Conservation (phyloP, 2,329 filamentous ascomycete species). For the Madurella fahalii region DNA sequence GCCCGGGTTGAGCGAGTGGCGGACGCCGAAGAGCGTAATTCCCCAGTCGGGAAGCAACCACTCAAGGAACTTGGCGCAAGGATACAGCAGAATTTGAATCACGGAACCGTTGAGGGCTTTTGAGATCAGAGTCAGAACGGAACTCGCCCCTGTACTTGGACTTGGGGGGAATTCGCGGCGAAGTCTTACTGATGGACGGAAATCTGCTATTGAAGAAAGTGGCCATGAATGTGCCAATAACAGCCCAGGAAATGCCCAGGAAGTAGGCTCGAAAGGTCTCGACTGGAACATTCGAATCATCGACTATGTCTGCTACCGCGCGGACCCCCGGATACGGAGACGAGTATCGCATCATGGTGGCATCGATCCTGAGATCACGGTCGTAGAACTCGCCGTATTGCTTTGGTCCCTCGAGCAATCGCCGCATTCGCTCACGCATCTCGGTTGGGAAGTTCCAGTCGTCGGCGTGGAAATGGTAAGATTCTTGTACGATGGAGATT, state of each 20-base stretch:
- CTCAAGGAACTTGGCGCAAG: constrained; percentile 43
- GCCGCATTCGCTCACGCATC: constrained; percentile 40
- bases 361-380: constrained; percentile 39
- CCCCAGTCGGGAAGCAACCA: constrained; percentile 43
- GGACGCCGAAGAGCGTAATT: constrained; percentile 38
- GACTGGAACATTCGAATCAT: constrained; percentile 34
- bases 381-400: constrained; percentile 39
- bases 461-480: constrained; percentile 37
- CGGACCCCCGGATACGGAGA: constrained; percentile 42
- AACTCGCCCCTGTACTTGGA: not conserved
- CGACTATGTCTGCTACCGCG: constrained; percentile 36
- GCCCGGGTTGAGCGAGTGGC: constrained; percentile 39
- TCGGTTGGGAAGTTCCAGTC: constrained; percentile 44
- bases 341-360: constrained; percentile 38
- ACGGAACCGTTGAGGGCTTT: constrained; percentile 33
- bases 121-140: not conserved
- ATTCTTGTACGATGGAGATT: constrained; percentile 36
- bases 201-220: constrained; percentile 41
- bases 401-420: constrained; percentile 37
- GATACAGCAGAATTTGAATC: constrained; percentile 45
- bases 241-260: constrained; percentile 37
- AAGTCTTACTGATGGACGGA: constrained; percentile 34
- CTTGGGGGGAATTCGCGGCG: not conserved
- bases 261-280: constrained; percentile 43
- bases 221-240: constrained; percentile 38